Base-by-base conservation (phyloP, 305 asterid genomes). In the Solanum aculeatissimum region DNA sequence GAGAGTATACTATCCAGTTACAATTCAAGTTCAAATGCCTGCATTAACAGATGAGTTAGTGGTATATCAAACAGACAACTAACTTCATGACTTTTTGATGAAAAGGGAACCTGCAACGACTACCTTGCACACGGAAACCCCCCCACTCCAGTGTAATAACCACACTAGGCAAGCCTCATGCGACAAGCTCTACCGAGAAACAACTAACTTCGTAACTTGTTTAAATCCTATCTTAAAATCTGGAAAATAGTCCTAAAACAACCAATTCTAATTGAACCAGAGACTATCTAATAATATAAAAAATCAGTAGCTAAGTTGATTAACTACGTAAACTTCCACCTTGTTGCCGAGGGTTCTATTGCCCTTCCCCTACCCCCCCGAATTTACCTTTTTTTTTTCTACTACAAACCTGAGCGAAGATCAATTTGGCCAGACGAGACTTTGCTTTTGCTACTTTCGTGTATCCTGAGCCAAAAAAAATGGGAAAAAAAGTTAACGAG, bases 361-460 rank as follows among this genome's bases (percentile, higher is more conserved):
- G 11, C 47, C 47, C 47, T 15, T 21, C 21, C 29, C 15, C 25
- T 32, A 23, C 6, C 35, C 6, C 35, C 35, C 32, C 68, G 13
- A 11, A 1, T 60, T 60, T 23, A 60, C 18, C n/a, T n/a, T 11
- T 60, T 23, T 21, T 21, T 23, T 42, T 42, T 11, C 13, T 15
- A 63, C 49, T 19, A 49, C 49, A 84, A 87, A 94, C 99, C 98
- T 96, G 98, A 87, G 87, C 83, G 57, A 89, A 80, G 84, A 96
- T 90, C 78, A 93, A 83, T 29, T 81, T 71, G 83, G 93, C 85
- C 69, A 96, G 95, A 45, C 88, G 94, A 81, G 92, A 89, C 92
- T 93, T 95, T 82, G 92, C 96, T 43, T 85, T 84, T 40, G 98
- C 93, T 9, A 96, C 98, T 85, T 89, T 94, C 84, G 89, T 58